Percentiles rank a stretch among this genome's conserved stretches.
Evolutionary conservation across 164 flowering plant species (phyloP).

Genomic region (Vitis amurensis): DNA sequence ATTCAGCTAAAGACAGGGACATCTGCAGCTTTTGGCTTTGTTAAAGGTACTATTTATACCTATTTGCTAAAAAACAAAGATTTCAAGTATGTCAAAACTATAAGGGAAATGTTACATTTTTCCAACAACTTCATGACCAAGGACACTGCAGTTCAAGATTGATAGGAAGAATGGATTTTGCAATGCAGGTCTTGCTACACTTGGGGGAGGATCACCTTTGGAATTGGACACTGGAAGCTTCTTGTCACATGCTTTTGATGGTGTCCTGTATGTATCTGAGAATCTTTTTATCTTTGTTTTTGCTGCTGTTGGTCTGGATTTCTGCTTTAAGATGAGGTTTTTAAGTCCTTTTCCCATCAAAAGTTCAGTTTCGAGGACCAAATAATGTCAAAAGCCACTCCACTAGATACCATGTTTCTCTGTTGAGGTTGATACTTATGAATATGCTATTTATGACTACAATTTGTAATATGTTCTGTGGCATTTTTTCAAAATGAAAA

Average conservation of each 20-base stretch:
- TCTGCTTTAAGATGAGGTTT: constrained; percentile 67
- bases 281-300: constrained; percentile 62
- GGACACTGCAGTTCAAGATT: background rate
- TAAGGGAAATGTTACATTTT: background rate
- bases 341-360: constrained; percentile 69
- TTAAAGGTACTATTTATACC: constrained; percentile 55
- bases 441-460: too few species aligned
- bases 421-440: too few species aligned
- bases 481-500: background rate
- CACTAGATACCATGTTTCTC: too few species aligned
- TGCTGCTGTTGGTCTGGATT: constrained; percentile 72
- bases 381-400: background rate
- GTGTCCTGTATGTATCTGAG: constrained; percentile 57
- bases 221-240: constrained; percentile 59
- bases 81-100: background rate
- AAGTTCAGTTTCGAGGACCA: constrained; percentile 5
- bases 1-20: constrained; percentile 84
- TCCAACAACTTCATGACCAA: background rate
- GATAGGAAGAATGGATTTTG: background rate
- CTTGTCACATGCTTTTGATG: constrained; percentile 58
- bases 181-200: constrained; percentile 66
- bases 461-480: too few species aligned
- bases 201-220: constrained; percentile 62
- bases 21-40: constrained; percentile 77
- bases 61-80: background rate